Conservation (phyloP, 2,329 filamentous ascomycete genomes). For the Epichloe festucae region DNA sequence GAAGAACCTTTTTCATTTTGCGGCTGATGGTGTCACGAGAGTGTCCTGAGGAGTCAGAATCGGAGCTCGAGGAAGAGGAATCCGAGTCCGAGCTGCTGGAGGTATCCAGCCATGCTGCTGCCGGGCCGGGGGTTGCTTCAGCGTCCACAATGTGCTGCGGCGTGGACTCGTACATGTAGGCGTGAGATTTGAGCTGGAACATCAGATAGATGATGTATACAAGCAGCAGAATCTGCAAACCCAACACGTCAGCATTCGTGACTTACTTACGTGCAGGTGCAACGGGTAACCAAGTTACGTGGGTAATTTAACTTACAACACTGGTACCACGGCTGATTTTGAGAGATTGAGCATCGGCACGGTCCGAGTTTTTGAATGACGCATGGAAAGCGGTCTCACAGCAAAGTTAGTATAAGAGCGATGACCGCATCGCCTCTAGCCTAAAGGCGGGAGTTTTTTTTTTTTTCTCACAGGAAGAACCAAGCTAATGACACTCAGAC, state of each 20-base stretch:
- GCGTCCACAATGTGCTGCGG: slow-evolving; percentile 89
- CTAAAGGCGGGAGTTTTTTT: neutral
- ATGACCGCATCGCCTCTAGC: neutral
- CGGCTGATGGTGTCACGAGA: slow-evolving; percentile 54
- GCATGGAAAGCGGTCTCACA: slow-evolving; percentile 75
- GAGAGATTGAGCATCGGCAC: slow-evolving; percentile 59
- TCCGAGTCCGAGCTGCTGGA: slow-evolving; percentile 41
- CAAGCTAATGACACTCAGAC: slow-evolving; percentile 79
- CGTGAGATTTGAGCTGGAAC: slow-evolving; percentile 85
- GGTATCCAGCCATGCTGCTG: slow-evolving; percentile 68
- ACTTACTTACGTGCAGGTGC: neutral
- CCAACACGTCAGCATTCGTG: neutral
- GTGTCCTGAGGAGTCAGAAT: slow-evolving; percentile 50
- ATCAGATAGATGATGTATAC: slow-evolving; percentile 76
- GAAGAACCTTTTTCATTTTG: slow-evolving; percentile 63
- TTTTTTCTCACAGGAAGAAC: slow-evolving; percentile 53
- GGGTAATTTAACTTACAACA: slow-evolving; percentile 43
- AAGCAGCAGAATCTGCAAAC: slow-evolving; percentile 52
- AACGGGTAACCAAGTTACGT: slow-evolving; percentile 9
- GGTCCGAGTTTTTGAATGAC: slow-evolving; percentile 52
- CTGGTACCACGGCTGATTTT: slow-evolving; percentile 84
- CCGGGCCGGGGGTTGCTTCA: slow-evolving; percentile 78
- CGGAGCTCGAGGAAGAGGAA: slow-evolving; percentile 50
- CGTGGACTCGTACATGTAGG: slow-evolving; percentile 85
- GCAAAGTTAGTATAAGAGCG: slow-evolving; percentile 14